These are phyloP conservation scores for Aspergillus neoniger DNA, from an alignment of 2,329 filamentous ascomycete genomes.

Conservation along the genomic window DNA sequence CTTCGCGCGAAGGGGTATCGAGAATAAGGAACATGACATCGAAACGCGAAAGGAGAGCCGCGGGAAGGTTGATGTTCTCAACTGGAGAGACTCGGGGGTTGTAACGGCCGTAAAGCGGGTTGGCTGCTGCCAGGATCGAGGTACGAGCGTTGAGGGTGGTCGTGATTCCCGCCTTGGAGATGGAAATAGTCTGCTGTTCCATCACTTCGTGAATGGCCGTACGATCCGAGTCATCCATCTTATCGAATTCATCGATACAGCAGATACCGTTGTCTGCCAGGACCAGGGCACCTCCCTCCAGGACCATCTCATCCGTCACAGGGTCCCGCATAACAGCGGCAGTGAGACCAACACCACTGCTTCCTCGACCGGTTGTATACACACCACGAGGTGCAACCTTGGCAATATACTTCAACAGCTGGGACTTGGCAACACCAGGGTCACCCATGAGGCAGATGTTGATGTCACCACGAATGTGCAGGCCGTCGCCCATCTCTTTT, in stretches of 20 bases:
- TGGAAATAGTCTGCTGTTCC: slow-evolving; percentile 84
- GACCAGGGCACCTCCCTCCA: slow-evolving; percentile 77
- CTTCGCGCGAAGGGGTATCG: slow-evolving; percentile 86
- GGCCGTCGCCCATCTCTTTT: slow-evolving; percentile 95
- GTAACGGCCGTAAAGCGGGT: slow-evolving; percentile 96
- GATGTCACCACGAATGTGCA: slow-evolving; percentile 98
- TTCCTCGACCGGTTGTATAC: slow-evolving; percentile 80
- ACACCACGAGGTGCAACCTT: slow-evolving; percentile 94
- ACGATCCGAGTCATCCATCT: slow-evolving; percentile 77
- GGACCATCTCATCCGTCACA: slow-evolving; percentile 75
- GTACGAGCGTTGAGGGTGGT: slow-evolving; percentile 96
- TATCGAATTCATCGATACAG: slow-evolving; percentile 84
- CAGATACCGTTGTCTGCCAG: slow-evolving; percentile 80
- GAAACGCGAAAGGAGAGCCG: slow-evolving; percentile 93
- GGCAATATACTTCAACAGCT: slow-evolving; percentile 96
- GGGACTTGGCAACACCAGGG: slow-evolving; percentile 98
- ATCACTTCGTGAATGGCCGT: slow-evolving; percentile 86
- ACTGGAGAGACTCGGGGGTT: slow-evolving; percentile 96
- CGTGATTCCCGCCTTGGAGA: slow-evolving; percentile 90
- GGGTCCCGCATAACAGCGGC: slow-evolving; percentile 80
- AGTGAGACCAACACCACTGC: slow-evolving; percentile 77
- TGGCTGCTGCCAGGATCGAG: slow-evolving; percentile 92
- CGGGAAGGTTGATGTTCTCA: slow-evolving; percentile 99
- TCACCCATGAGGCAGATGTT: slow-evolving; percentile 99
- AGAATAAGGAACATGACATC: slow-evolving; percentile 96